phyloP scores from a whole-genome alignment of 305 asterid genomes.

The Ruellia speciosa region DNA sequence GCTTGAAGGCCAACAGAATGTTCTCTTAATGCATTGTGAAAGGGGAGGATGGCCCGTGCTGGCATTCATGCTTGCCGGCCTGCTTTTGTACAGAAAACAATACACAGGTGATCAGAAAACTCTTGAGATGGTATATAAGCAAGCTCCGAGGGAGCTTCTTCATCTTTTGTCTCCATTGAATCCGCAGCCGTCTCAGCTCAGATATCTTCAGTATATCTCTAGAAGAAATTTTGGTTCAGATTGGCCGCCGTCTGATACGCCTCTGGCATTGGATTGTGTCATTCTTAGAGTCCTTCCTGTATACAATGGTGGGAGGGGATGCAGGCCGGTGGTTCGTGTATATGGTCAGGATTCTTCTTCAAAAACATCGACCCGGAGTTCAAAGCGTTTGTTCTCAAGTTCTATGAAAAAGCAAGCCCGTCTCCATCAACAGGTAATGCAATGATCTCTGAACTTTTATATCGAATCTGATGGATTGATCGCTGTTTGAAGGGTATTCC shows the following conservation, averaged over 20 bases:
- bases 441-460: constrained; percentile 19
- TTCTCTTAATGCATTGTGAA: constrained; percentile 92
- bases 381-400: constrained; percentile 78
- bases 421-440: constrained; percentile 60
- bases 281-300: constrained; percentile 64
- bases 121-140: constrained; percentile 95
- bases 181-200: constrained; percentile 94
- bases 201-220: constrained; percentile 91
- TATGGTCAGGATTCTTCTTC: constrained; percentile 92
- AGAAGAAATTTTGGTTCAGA: constrained; percentile 70
- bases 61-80: constrained; percentile 97
- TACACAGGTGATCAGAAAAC: constrained; percentile 89
- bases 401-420: constrained; percentile 44
- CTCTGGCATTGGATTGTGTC: constrained; percentile 72
- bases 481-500: constrained; percentile 21
- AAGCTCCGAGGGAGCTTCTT: constrained; percentile 94
- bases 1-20: constrained; percentile 93
- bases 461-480: constrained; percentile 12
- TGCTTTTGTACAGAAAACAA: constrained; percentile 85
- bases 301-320: constrained; percentile 71
- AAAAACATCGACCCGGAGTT: constrained; percentile 63
- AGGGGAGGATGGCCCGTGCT: constrained; percentile 99
- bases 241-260: constrained; percentile 93
- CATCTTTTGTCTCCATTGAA: constrained; percentile 86
- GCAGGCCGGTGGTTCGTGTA: constrained; percentile 75